A percentile compares a stretch with the other conserved stretches of the same genome.
phyloP scores from a whole-genome alignment of 345 rosid species.

The Eucalyptus sp. region DNA sequence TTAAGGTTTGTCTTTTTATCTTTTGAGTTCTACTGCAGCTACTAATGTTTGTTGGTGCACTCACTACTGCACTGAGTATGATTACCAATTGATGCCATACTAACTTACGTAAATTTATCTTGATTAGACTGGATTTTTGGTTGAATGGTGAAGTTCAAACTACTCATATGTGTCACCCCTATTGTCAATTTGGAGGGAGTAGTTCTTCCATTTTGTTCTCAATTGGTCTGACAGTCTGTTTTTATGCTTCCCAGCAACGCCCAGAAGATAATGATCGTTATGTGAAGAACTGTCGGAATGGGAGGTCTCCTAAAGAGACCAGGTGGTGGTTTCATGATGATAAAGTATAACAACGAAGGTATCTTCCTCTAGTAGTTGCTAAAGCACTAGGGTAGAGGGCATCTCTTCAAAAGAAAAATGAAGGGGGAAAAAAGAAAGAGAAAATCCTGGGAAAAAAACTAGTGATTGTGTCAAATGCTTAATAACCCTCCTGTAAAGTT shows the following conservation, averaged over 20 bases:
- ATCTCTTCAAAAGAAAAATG: background rate
- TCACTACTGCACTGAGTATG: background rate
- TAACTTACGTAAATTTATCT: background rate
- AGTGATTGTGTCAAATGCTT: background rate
- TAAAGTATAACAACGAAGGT: conserved; percentile 41
- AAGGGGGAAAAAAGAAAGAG: background rate
- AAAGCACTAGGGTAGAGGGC: background rate
- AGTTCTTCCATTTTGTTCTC: background rate
- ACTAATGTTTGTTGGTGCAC: background rate
- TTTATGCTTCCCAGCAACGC: conserved; percentile 60
- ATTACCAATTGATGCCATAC: background rate
- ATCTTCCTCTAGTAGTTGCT: background rate
- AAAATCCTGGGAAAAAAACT: background rate
- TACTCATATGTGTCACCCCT: background rate
- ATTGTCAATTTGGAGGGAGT: background rate
- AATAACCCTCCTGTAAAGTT: conserved; percentile 6
- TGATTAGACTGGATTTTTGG: background rate
- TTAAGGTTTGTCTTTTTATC: conserved; percentile 38
- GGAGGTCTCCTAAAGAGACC: conserved; percentile 98
- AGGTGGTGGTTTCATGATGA: conserved; percentile 99
- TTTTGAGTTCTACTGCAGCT: background rate
- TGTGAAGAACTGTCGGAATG: conserved; percentile 90
- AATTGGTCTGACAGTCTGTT: background rate
- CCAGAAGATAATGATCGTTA: conserved; percentile 97
- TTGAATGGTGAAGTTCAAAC: background rate